Conservation (phyloP, 2,329 filamentous ascomycete genomes). For the Fusarium tupiense region DNA sequence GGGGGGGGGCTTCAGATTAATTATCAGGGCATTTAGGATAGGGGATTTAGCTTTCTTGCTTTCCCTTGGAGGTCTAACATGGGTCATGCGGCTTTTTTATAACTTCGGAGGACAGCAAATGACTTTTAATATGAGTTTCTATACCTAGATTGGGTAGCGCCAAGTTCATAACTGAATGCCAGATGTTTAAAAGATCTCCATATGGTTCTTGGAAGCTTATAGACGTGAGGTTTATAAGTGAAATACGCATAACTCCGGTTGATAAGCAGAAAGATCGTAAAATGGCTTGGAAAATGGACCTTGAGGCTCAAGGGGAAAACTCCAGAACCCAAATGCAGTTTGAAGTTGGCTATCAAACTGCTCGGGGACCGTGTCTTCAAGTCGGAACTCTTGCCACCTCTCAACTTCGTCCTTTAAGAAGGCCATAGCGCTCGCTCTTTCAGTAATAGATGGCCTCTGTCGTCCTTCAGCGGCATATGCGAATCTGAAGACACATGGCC, state of each 20-base stretch:
- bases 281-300: not conserved
- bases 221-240: not conserved
- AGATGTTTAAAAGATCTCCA: no score
- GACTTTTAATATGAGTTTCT: rapidly evolving
- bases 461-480: not conserved
- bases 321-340: not conserved
- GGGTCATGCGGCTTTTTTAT: not conserved
- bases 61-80: no score
- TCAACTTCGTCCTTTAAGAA: not conserved
- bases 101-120: no score
- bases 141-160: no score
- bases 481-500: not conserved
- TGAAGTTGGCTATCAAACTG: not conserved
- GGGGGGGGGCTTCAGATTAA: not conserved
- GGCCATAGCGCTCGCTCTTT: not conserved
- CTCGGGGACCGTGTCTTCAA: not conserved
- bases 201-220: rapidly evolving
- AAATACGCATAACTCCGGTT: not conserved
- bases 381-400: not conserved
- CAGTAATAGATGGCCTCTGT: not conserved
- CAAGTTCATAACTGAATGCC: not conserved
- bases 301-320: not conserved
- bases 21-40: not conserved
- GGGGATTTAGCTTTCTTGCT: not conserved
- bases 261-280: not conserved